A percentile compares a stretch with the other conserved stretches of the same genome.
phyloP scores from a whole-genome alignment of 129 eudicot genomes.

The Flaveria linearis region DNA sequence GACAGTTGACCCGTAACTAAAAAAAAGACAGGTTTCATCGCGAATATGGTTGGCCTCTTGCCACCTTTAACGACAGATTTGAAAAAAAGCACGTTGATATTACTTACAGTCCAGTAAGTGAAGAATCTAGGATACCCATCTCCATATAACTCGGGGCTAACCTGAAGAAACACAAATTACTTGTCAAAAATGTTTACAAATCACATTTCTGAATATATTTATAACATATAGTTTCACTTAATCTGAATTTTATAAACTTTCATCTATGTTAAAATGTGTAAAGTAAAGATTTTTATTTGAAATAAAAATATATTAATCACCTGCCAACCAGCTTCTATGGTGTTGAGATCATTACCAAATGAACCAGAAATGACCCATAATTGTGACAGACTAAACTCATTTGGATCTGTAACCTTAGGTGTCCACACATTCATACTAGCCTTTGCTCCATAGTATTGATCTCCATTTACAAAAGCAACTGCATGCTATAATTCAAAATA shows the following conservation, averaged over 20 bases:
- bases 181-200: conserved; percentile 7
- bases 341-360: conserved; percentile 95
- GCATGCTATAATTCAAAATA: conserved; percentile 63
- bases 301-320: conserved; percentile 28
- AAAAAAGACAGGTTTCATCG: too few relatives aligned
- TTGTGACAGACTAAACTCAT: conserved; percentile 93
- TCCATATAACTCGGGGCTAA: conserved; percentile 91
- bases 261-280: background rate
- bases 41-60: background rate
- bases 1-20: too few relatives aligned
- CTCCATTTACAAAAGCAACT: conserved; percentile 90
- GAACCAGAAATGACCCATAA: conserved; percentile 94
- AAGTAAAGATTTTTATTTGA: background rate
- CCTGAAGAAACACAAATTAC: conserved; percentile 46
- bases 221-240: background rate
- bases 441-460: conserved; percentile 84
- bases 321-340: conserved; percentile 99
- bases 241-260: background rate
- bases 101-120: conserved; percentile 95
- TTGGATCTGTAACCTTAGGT: conserved; percentile 66
- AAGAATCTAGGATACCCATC: conserved; percentile 91
- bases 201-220: background rate
- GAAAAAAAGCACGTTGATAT: background rate
- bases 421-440: conserved; percentile 96
- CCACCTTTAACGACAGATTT: background rate